Base-by-base conservation (phyloP, 116 monocot species). In the Phalaenopsis hybrid region DNA sequence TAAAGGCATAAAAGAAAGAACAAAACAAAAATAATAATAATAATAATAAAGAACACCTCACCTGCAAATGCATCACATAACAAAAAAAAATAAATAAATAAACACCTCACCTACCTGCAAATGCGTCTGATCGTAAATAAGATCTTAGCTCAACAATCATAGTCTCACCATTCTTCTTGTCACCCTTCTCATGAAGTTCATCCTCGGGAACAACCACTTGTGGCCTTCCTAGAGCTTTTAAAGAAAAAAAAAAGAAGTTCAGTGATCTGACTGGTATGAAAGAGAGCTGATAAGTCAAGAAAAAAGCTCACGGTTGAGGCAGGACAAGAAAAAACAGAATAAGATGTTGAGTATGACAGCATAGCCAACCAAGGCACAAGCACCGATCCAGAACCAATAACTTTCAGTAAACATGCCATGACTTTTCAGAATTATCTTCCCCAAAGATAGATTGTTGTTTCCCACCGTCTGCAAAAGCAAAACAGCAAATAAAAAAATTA, bases 361-460 rank as follows among this genome's bases (percentile, higher is more conserved):
- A 78, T 99, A 99, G 65, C 93, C 95, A 82, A 93, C 91, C 76
- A 99, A 87, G 33, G 92, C 99, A 85, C 88, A 84, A 72, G 92
- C 81, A 79, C 99, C 95, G 84, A 99, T 95, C 99, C 99, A 99
- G 57, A 85, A 95, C 99, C 95, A 99, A 79, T 91, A 92, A 76
- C 86, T 87, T 80, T 93, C 86, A 45, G 89, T 81, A 79, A 89
- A 92, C 72, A 95, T 82, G 28, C 92, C 91, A 84, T 84, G 89
- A 44, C 72, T 89, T 86, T 86, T 95, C 77, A 99, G 74, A 67
- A 92, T 79, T 46, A 72, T 82, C 79, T 91, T 86, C 46, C 99
- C 99, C 55, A 99, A 44, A 45, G 93, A 63, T 70, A 81, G 70
- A 28, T 78, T 81, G 34, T 84, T 28, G 2, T 70, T 84, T 61